A percentile compares a stretch with the other conserved stretches of the same genome.
phyloP scores from a whole-genome alignment of 2,329 filamentous ascomycete genomes.

The Cordyceps cicadae region DNA sequence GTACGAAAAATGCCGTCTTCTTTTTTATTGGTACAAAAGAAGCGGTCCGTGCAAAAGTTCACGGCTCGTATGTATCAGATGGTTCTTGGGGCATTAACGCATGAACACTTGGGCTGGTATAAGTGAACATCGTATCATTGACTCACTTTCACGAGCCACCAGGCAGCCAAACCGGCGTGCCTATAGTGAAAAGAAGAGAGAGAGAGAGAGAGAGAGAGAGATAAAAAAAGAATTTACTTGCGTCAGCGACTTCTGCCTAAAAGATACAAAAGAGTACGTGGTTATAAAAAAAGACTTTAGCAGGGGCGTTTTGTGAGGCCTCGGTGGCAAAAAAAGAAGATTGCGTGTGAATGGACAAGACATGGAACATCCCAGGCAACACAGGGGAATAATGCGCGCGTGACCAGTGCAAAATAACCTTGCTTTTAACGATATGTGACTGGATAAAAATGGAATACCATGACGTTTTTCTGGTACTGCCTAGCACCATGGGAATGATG shows the following conservation, averaged over 20 bases:
- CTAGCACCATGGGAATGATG: no score
- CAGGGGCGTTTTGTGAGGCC: background rate
- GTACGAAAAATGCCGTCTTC: background rate
- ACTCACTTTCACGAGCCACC: background rate
- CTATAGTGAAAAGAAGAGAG: background rate
- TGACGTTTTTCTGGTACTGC: no score
- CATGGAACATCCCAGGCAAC: background rate
- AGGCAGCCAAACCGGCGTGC: background rate
- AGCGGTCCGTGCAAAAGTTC: background rate
- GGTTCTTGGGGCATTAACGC: background rate
- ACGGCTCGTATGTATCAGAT: background rate
- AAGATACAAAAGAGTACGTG: background rate
- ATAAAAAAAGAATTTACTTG: background rate
- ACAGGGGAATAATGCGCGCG: no score
- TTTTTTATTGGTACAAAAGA: background rate
- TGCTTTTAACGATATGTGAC: no score
- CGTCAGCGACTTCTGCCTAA: constrained; percentile 1
- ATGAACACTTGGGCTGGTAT: no score
- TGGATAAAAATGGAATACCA: no score
- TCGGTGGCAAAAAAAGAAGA: background rate
- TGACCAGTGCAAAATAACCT: no score
- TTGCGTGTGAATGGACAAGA: background rate
- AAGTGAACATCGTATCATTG: background rate
- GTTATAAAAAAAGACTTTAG: no score
- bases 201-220: no score